Percentiles rank a stretch among this genome's conserved stretches.
Conservation (phyloP, 2,329 filamentous ascomycete genomes). For the Coleophoma eucalyptorum region DNA sequence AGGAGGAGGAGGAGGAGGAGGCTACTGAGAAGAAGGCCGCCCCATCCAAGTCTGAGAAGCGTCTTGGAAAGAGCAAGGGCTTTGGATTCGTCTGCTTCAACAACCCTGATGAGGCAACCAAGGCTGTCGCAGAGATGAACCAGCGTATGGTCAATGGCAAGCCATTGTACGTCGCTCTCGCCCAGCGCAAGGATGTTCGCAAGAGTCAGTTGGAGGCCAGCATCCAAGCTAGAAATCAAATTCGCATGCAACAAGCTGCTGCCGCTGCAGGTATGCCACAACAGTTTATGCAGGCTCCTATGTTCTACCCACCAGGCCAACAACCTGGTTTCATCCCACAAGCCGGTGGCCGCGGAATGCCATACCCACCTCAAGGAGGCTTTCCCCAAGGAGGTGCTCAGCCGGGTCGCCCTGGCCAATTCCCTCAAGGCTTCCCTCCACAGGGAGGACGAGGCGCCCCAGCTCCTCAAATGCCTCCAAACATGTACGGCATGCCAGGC, state of each 20-base stretch:
- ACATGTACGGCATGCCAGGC: slow-evolving; percentile 76
- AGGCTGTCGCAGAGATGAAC: slow-evolving; percentile 99
- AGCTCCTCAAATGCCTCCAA: slow-evolving; percentile 77
- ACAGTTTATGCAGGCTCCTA: slow-evolving; percentile 82
- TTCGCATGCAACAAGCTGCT: slow-evolving; percentile 96
- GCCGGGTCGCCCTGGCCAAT: slow-evolving; percentile 80
- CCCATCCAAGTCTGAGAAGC: slow-evolving; percentile 52
- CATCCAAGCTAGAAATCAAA: slow-evolving; percentile 98
- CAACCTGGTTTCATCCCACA: slow-evolving; percentile 66
- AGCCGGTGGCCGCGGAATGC: slow-evolving; percentile 58
- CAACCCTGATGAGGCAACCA: slow-evolving; percentile 98
- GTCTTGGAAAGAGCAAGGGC: slow-evolving; percentile 96
- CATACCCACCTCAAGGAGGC: slow-evolving; percentile 57
- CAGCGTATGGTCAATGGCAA: slow-evolving; percentile 98
- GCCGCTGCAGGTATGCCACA: slow-evolving; percentile 85
- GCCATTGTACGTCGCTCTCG: slow-evolving; percentile 95
- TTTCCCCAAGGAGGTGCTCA: slow-evolving; percentile 70
- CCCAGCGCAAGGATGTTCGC: slow-evolving; percentile 98
- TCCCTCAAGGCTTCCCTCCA: slow-evolving; percentile 73
- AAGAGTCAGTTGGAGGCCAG: slow-evolving; percentile 99
- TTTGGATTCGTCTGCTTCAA: slow-evolving; percentile 99
- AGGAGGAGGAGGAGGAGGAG: slow-evolving; percentile 40
- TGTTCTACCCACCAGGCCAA: slow-evolving; percentile 87
- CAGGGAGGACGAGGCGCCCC: slow-evolving; percentile 85
- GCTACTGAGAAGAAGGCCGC: slow-evolving; percentile 42